Evolutionary conservation across 1,284 basidiomycete species (phyloP), one percentile per base, ranked within the genome.

Genomic region (Athelia psychrophila): DNA sequence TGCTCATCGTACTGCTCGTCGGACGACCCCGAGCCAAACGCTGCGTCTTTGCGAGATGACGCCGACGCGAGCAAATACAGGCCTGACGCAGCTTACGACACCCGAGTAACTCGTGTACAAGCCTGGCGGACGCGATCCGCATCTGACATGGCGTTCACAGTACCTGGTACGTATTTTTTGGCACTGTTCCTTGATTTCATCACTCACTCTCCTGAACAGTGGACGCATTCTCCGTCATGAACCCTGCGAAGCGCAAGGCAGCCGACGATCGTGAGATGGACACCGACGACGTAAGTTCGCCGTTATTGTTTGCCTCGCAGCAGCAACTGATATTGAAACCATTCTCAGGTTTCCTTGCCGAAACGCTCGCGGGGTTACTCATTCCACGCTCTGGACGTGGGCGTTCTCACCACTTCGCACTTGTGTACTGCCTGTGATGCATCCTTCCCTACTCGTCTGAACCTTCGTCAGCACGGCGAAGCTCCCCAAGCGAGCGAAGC

Each of bases 381-480:
- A 68, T 44, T 20, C 53, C 59, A n/a, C n/a, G n/a, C 33, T 10
- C 33, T 12, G 33, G 10, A 35, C 33, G 12, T 35, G 12, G 33
- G 33, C 33, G 55, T 56, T 65, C 58, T n/a, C n/a, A n/a, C n/a
- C n/a, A 53, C 57, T 10, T 68, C 72, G 30, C 71, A 76, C 55
- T 69, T 79, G 3, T 89, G 87, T 72, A 78, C 86, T 20, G 87
- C 86, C 4, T 89, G 86, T 64, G 86, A 89, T 62, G 73, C 79
- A 18, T 77, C 72, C 56, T 89, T 89, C 64, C 65, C 76, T 47
- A 77, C 83, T 12, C 73, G 66, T 25, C 75, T 81, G 49, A 71
- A 75, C 59, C 75, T 89, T 3, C 75, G 75, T 50, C 77, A 76
- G 54, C 86, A 89, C 60, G 86, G 80, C 20, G 69, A 64, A 38